Conservation (phyloP, 23 red algal genomes). For the Gracilaria gracilis region DNA sequence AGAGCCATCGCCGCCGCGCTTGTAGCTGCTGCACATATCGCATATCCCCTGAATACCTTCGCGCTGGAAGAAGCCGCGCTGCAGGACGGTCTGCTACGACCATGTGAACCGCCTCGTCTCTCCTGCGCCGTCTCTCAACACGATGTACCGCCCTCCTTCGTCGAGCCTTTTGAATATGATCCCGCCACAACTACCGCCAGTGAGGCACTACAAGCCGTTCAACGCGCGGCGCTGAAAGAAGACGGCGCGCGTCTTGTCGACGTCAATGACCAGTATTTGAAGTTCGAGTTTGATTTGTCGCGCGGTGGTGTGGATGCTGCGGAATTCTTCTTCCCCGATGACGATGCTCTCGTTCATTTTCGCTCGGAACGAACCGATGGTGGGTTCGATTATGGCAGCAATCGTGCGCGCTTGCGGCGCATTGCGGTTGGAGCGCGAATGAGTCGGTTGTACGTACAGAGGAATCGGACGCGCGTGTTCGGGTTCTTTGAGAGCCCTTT, state of each 20-base stretch:
- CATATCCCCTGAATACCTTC: not conserved
- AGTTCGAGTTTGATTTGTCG: conserved; percentile 15
- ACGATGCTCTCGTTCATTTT: conserved; percentile 58
- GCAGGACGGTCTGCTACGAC: conserved; percentile 15
- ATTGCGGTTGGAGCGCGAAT: conserved; percentile 1
- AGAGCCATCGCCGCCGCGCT: not conserved
- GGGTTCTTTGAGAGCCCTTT: conserved; percentile 58
- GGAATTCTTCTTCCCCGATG: conserved; percentile 57
- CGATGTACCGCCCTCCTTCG: conserved; percentile 49
- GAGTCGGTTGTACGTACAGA: conserved; percentile 29
- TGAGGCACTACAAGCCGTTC: not conserved
- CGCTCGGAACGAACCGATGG: conserved; percentile 2
- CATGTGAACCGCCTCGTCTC: conserved; percentile 43
- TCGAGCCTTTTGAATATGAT: conserved; percentile 68
- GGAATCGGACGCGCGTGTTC: conserved; percentile 27
- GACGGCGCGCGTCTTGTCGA: conserved; percentile 6
- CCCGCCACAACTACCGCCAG: not conserved
- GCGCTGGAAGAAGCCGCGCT: not conserved
- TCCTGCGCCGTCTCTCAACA: conserved; percentile 58
- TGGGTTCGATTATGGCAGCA: conserved; percentile 39
- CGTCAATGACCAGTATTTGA: not conserved
- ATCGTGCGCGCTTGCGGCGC: conserved; percentile 28
- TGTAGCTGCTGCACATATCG: not conserved
- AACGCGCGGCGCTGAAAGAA: not conserved
- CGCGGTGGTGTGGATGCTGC: conserved; percentile 29